These are phyloP conservation scores for Melastoma malabathricum DNA, from an alignment of 345 rosid species.

Conservation along the genomic window DNA sequence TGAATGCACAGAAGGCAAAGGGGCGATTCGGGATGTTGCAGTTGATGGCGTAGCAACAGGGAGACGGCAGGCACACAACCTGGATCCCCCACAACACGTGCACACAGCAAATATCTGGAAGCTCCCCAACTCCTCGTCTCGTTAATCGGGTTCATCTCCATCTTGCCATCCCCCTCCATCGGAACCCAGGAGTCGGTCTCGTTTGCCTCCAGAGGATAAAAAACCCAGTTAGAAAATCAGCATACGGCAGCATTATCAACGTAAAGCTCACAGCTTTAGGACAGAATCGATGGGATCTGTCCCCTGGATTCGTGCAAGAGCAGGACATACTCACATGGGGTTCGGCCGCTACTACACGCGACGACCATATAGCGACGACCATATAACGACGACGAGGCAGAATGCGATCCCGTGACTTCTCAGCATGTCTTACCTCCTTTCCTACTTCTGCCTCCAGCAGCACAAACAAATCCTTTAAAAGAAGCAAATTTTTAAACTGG, in stretches of 20 bases:
- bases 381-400: no score
- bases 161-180: conserved; percentile 17
- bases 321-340: conserved; percentile 1
- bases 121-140: conserved; percentile 67
- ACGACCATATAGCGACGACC: no score
- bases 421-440: no score
- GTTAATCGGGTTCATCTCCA: conserved; percentile 56
- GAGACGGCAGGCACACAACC: conserved; percentile 71
- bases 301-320: not conserved
- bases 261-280: conserved; percentile 17
- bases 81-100: conserved; percentile 92
- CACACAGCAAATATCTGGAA: conserved; percentile 87
- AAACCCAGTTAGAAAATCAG: not conserved
- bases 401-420: no score
- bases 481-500: no score
- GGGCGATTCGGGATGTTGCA: conserved; percentile 98
- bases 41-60: conserved; percentile 92
- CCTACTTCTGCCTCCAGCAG: no score
- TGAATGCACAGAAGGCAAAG: conserved; percentile 91
- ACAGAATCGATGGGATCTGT: conserved; percentile 1
- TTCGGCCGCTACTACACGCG: no score
- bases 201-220: conserved; percentile 3
- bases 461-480: no score
- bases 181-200: conserved; percentile 14
- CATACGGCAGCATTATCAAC: not conserved